Evolutionary conservation across 306 rosid species (phyloP), one percentile per base, ranked within the genome.

Genomic region (Glycine tomentella): DNA sequence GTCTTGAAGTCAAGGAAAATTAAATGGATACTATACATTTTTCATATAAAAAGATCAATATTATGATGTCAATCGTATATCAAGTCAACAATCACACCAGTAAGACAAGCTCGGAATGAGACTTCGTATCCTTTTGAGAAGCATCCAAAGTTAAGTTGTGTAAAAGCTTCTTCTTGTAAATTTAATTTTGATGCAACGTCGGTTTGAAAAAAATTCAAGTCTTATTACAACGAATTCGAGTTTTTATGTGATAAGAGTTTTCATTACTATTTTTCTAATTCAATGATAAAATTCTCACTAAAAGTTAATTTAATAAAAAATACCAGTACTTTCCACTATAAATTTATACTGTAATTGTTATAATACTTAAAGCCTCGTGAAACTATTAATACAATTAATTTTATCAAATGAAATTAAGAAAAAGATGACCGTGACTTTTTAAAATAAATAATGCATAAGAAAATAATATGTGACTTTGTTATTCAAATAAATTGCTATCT

Each of bases 101-200:
- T 16, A 51, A 13, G 68, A 40, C 34, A 52, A 20, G 31, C 25
- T 25, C 34, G 16, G 44, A 7, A 25, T 2, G 69, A 52, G 67
- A 62, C 73, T 11, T 73, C 53, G 77, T 59, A 7, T 59, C 62
- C 15, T 44, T 73, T 74, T 45, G 5, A 31, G 70, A 81, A 55
- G 70, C 76, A 75, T 68, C 33, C 17, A 59, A 74, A 56, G 34
- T 17, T 10, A 55, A 9, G 10, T 71, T 31, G 63, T 0, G 36
- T 9, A 36, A 14, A 33, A 33, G 11, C 0, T 40, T 72, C 55
- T 52, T 72, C 33, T 56, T 16, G 17, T 53, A n/a, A n/a, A 33
- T 34, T 55, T 10, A 15, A 42, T 42, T 66, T 66, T n/a, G 33
- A 15, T 3, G 72, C 52, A 40, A 13, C 25, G 4, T 38, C 1